Percentiles rank a stretch among this genome's conserved stretches.
phyloP scores from a whole-genome alignment of 1,139 yeast genomes.

The Kluyveromyces sp. region DNA sequence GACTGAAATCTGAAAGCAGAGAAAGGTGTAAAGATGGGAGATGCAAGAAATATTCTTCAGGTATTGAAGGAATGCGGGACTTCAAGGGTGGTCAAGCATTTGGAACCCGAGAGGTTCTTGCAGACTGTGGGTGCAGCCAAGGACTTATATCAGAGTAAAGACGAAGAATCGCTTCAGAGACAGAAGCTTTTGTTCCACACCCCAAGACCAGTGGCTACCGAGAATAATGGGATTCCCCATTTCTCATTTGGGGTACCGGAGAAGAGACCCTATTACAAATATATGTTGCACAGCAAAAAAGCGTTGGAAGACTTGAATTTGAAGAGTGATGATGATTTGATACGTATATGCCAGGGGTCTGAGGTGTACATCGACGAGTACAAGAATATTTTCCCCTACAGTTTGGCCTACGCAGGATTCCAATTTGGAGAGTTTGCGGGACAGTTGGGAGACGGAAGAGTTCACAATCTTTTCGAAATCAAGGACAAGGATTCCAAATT shows the following conservation, averaged over 20 bases:
- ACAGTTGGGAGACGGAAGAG: constrained; percentile 94
- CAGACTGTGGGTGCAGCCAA: constrained; percentile 48
- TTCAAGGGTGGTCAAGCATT: constrained; percentile 27
- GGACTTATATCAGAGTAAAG: constrained; percentile 25
- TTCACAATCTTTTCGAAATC: constrained; percentile 69
- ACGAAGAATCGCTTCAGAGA: constrained; percentile 15
- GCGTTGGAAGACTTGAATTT: constrained; percentile 62
- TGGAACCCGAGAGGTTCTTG: constrained; percentile 56
- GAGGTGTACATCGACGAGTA: constrained; percentile 33
- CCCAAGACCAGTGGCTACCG: constrained; percentile 51
- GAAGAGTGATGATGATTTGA: constrained; percentile 40
- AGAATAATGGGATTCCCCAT: constrained; percentile 40
- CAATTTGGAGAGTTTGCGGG: constrained; percentile 97
- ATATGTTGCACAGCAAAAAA: constrained; percentile 50
- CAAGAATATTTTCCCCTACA: constrained; percentile 62
- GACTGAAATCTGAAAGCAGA: too few relatives aligned
- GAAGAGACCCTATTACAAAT: constrained; percentile 44
- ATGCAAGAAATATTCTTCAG: constrained; percentile 16
- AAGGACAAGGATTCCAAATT: constrained; percentile 33
- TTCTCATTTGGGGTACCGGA: constrained; percentile 70
- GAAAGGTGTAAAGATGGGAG: constrained; percentile 14
- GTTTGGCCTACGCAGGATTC: constrained; percentile 92
- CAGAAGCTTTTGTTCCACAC: constrained; percentile 34
- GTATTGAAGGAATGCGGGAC: constrained; percentile 23
- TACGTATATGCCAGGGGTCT: constrained; percentile 59